A percentile compares a stretch with the other conserved stretches of the same genome.
Evolutionary conservation across 2,329 filamentous ascomycete species (phyloP).

Genomic region (Periconia digitata): DNA sequence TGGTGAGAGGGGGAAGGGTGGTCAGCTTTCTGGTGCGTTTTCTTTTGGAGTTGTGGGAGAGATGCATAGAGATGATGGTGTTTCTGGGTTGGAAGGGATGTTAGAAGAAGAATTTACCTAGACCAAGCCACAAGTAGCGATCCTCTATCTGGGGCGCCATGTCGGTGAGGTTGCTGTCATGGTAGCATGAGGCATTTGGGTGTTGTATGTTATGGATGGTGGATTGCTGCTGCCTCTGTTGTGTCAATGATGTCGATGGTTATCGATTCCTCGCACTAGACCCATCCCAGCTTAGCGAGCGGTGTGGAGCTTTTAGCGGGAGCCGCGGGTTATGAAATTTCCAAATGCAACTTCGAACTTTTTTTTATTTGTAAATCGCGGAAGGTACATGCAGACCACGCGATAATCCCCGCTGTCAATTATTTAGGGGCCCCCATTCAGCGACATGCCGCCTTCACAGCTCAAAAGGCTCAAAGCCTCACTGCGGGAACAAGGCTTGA

Average conservation of each 20-base stretch:
- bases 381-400: neutral
- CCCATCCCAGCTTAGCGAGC: slow-evolving; percentile 3
- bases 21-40: slow-evolving; percentile 57
- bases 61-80: slow-evolving; percentile 49
- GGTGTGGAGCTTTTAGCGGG: slow-evolving; percentile 7
- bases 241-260: slow-evolving; percentile 20
- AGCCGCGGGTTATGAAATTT: slow-evolving; percentile 14
- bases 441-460: slow-evolving; percentile 86
- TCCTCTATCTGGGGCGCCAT: slow-evolving; percentile 46
- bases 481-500: slow-evolving; percentile 83
- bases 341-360: slow-evolving; percentile 16
- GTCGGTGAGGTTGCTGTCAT: slow-evolving; percentile 14
- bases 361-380: slow-evolving; percentile 4
- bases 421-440: neutral
- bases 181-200: slow-evolving; percentile 2
- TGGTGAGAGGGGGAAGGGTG: neutral
- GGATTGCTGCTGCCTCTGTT: slow-evolving; percentile 1
- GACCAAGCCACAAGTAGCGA: slow-evolving; percentile 50
- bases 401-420: neutral
- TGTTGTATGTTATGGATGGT: slow-evolving; percentile 2
- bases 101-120: slow-evolving; percentile 34
- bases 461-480: slow-evolving; percentile 94
- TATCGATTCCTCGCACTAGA: slow-evolving; percentile 13
- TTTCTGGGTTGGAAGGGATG: neutral
- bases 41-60: slow-evolving; percentile 37